A percentile compares a stretch with the other conserved stretches of the same genome.
These are phyloP conservation scores for Xylariaceae sp. DNA, from an alignment of 2,329 filamentous ascomycete genomes.

Conservation along the genomic window DNA sequence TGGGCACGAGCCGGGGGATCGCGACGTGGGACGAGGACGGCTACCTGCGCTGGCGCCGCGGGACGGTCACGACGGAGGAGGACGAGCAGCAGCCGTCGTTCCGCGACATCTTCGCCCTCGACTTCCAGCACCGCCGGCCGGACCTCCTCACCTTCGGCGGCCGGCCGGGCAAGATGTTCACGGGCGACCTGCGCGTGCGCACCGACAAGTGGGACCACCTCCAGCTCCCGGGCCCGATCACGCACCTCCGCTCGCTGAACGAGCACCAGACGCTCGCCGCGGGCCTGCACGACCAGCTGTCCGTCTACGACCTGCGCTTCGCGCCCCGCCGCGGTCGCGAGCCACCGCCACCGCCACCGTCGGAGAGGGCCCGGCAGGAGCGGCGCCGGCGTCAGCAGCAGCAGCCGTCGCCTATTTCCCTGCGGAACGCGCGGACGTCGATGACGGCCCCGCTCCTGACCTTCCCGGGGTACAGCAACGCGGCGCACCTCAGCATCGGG, in stretches of 20 bases:
- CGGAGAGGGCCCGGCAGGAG: not conserved
- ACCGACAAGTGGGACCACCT: slow-evolving; percentile 13
- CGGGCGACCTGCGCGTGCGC: slow-evolving; percentile 35
- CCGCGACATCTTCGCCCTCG: slow-evolving; percentile 39
- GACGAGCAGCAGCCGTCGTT: slow-evolving; percentile 11
- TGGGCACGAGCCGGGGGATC: slow-evolving; percentile 43
- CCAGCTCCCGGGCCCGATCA: slow-evolving; percentile 32
- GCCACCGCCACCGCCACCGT: not conserved
- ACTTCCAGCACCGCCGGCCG: slow-evolving; percentile 36
- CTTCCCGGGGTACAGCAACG: slow-evolving; percentile 45
- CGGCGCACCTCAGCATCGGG: slow-evolving; percentile 39
- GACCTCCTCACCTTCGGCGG: slow-evolving; percentile 44
- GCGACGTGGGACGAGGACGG: too few species aligned
- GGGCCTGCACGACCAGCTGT: slow-evolving; percentile 41
- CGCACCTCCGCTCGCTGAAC: slow-evolving; percentile 43
- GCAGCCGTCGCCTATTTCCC: too few species aligned
- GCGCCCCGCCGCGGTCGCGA: slow-evolving; percentile 2
- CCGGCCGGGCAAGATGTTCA: slow-evolving; percentile 37
- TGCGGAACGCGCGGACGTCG: not conserved
- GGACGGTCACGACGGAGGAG: slow-evolving; percentile 22
- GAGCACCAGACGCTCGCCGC: slow-evolving; percentile 45
- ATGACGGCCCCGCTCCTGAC: slow-evolving; percentile 31
- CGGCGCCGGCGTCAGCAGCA: not conserved
- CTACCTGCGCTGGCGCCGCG: slow-evolving; percentile 36
- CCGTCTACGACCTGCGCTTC: slow-evolving; percentile 51